Evolutionary conservation across 1,284 basidiomycete genomes (phyloP).

Genomic region (Ganoderma sinense): DNA sequence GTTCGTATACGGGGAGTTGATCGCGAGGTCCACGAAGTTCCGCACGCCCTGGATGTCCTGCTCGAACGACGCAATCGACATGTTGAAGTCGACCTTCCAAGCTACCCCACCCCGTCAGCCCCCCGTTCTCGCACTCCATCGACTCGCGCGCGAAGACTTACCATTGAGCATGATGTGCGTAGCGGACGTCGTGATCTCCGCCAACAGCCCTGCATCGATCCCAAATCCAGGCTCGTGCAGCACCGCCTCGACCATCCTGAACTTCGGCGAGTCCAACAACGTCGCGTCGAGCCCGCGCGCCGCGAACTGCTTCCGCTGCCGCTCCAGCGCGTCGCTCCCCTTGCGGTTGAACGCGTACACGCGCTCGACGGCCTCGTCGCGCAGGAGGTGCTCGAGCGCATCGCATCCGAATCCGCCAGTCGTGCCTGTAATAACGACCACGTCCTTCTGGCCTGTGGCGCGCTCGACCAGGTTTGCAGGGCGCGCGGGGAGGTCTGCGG

Average conservation of each 20-base stretch:
- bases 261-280: constrained; percentile 38
- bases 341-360: constrained; percentile 38
- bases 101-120: constrained; percentile 29
- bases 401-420: constrained; percentile 38
- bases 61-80: constrained; percentile 35
- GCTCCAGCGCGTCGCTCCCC: constrained; percentile 23
- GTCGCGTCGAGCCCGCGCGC: constrained; percentile 41
- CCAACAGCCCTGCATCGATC: constrained; percentile 34
- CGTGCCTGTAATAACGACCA: constrained; percentile 39
- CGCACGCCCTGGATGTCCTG: constrained; percentile 30
- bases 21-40: constrained; percentile 37
- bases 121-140: neutral
- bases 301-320: constrained; percentile 37
- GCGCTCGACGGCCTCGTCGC: constrained; percentile 19
- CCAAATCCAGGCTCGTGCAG: constrained; percentile 40
- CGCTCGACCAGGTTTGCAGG: constrained; percentile 12
- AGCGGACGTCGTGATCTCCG: constrained; percentile 31
- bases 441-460: constrained; percentile 12
- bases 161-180: constrained; percentile 43
- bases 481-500: constrained; percentile 23
- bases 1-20: constrained; percentile 30
- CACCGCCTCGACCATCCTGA: constrained; percentile 46
- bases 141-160: constrained; percentile 15
- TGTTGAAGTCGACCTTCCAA: constrained; percentile 48
- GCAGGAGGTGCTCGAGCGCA: constrained; percentile 32